Percentiles rank a stretch among this genome's conserved stretches.
Conservation (phyloP, 257 asterid species). For the Lycium barbarum region DNA sequence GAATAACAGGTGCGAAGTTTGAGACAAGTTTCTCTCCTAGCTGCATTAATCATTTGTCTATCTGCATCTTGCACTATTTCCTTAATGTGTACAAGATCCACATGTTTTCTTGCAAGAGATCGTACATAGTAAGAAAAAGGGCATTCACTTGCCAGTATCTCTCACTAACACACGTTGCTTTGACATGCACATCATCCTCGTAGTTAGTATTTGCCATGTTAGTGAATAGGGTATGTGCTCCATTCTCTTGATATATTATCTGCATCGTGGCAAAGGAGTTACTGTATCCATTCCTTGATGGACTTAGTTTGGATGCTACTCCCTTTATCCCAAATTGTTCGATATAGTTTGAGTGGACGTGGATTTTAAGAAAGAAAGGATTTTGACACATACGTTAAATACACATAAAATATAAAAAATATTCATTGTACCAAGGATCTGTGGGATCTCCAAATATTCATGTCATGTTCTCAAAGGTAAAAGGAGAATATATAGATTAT, state of each 20-base stretch:
- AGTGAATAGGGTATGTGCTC: background rate
- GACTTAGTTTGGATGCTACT: background rate
- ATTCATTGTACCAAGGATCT: too few relatives aligned
- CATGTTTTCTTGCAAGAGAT: slow-evolving; percentile 17
- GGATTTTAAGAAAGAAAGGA: background rate
- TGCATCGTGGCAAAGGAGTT: background rate
- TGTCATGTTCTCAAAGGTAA: too few relatives aligned
- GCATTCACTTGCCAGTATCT: background rate
- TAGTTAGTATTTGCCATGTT: background rate
- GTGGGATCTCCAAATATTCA: too few relatives aligned
- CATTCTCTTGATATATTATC: background rate
- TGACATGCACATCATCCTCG: background rate
- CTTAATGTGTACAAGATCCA: background rate
- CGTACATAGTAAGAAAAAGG: background rate
- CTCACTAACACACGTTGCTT: background rate
- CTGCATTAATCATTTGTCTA: background rate
- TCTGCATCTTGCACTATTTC: background rate
- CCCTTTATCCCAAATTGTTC: background rate
- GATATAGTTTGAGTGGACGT: background rate
- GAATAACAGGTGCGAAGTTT: slow-evolving; percentile 30
- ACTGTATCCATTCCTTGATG: background rate
- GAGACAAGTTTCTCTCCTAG: background rate
- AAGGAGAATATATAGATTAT: too few relatives aligned
- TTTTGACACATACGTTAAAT: background rate
- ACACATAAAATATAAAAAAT: too few relatives aligned